A percentile compares a stretch with the other conserved stretches of the same genome.
Evolutionary conservation across 371 early-diverging fungal genomes (phyloP).

Genomic region (Quaeritorhiza haematococci): DNA sequence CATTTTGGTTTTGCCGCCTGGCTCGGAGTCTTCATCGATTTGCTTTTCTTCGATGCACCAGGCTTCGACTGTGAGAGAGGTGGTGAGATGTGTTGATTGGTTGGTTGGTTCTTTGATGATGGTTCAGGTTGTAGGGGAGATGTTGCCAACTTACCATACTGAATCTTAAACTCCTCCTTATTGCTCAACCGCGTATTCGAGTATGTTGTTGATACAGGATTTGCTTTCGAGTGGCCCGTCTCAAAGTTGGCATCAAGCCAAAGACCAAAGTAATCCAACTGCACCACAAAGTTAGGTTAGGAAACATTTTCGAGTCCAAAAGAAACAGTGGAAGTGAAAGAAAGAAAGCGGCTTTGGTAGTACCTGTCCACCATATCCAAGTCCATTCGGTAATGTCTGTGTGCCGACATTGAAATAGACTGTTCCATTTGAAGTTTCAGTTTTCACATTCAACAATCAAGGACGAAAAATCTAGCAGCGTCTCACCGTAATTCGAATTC

Average conservation of each 20-base stretch:
- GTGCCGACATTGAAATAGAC: conserved; percentile 72
- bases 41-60: conserved; percentile 65
- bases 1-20: conserved; percentile 29
- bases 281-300: conserved; percentile 70
- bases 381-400: conserved; percentile 79
- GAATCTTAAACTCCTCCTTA: conserved; percentile 60
- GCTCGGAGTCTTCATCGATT: conserved; percentile 42
- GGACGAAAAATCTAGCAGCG: background rate
- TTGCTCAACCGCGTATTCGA: conserved; percentile 56
- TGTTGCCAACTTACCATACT: conserved; percentile 53
- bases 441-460: background rate
- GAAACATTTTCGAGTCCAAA: background rate
- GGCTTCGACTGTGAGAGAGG: conserved; percentile 33
- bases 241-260: conserved; percentile 67
- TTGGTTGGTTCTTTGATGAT: no score
- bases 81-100: background rate
- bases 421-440: background rate
- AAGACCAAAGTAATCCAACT: conserved; percentile 77
- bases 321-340: background rate
- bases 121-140: no score
- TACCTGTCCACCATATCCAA: conserved; percentile 25
- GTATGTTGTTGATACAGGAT: conserved; percentile 65
- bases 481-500: conserved; percentile 62
- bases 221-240: conserved; percentile 68
- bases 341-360: background rate